Percentiles rank a stretch among this genome's conserved stretches.
phyloP scores from a whole-genome alignment of 805 yeast genomes.

The Tetrapisispora nanseiensis region DNA sequence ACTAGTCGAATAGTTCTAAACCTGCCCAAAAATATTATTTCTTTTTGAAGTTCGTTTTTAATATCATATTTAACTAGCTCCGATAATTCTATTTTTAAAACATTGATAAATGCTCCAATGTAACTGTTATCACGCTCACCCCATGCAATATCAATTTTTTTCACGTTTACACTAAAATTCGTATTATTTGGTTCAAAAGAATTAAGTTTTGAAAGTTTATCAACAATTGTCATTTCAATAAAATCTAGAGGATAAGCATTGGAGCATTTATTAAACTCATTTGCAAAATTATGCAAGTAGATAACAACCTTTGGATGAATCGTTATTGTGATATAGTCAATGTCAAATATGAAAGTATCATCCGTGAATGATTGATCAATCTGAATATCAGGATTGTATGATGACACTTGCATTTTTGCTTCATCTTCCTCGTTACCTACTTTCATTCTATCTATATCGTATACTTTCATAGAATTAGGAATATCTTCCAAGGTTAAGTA shows the following conservation, averaged over 20 bases:
- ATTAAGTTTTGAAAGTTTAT: constrained; percentile 31
- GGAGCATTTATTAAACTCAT: constrained; percentile 30
- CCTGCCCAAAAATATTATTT: constrained; percentile 10
- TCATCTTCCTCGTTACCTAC: not conserved
- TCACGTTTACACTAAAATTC: constrained; percentile 13
- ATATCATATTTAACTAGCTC: constrained; percentile 12
- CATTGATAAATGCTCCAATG: constrained; percentile 15
- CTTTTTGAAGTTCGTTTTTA: constrained; percentile 10
- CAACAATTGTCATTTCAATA: constrained; percentile 52
- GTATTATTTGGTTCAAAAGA: constrained; percentile 9
- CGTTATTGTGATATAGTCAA: constrained; percentile 37
- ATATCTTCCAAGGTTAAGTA: not conserved
- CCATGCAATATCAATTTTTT: constrained; percentile 16
- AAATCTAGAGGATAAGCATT: constrained; percentile 49
- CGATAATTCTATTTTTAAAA: constrained; percentile 17
- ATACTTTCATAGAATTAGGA: not conserved
- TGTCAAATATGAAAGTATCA: constrained; percentile 32
- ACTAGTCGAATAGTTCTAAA: constrained; percentile 15
- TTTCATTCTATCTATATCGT: not conserved
- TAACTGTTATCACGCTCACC: constrained; percentile 13
- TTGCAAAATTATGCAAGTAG: constrained; percentile 31
- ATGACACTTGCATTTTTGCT: too few species aligned
- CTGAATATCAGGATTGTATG: too few species aligned
- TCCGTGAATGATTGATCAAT: too few species aligned
- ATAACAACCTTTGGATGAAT: constrained; percentile 28